phyloP scores from a whole-genome alignment of 805 yeast species.

The Candida tammaniensis region DNA sequence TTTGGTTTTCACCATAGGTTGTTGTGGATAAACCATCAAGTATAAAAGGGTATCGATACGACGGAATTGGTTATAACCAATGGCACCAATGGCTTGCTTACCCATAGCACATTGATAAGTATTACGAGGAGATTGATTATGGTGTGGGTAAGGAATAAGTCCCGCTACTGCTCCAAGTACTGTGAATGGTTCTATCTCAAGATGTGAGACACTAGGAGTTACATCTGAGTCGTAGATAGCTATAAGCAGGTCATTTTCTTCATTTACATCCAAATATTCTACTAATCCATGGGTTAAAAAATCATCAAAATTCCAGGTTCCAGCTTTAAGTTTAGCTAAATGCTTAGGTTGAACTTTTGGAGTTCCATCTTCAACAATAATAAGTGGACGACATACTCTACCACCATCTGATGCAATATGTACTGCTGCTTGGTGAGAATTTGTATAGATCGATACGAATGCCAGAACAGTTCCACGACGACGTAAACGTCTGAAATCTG shows the following conservation, averaged over 20 bases:
- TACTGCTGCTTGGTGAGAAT: conserved; percentile 86
- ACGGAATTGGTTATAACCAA: conserved; percentile 93
- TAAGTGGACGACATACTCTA: conserved; percentile 93
- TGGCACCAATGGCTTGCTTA: conserved; percentile 99
- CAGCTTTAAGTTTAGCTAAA: conserved; percentile 57
- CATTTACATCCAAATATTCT: conserved; percentile 95
- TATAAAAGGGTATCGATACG: conserved; percentile 93
- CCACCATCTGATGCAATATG: conserved; percentile 99
- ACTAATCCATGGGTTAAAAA: conserved; percentile 83
- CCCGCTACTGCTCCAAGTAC: conserved; percentile 93
- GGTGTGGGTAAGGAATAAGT: conserved; percentile 99
- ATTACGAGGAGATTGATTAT: conserved; percentile 98
- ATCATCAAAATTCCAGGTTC: conserved; percentile 86
- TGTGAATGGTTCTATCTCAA: conserved; percentile 95
- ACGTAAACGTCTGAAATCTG: conserved; percentile 74
- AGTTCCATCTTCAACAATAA: conserved; percentile 72
- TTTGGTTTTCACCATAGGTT: conserved; percentile 97
- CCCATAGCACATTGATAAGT: conserved; percentile 99
- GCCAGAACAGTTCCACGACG: conserved; percentile 84
- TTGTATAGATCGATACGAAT: conserved; percentile 86
- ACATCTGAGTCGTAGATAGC: conserved; percentile 74
- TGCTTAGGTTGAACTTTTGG: conserved; percentile 75
- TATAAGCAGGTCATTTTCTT: conserved; percentile 90
- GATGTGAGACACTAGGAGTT: conserved; percentile 63
- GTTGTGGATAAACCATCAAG: conserved; percentile 98